Percentiles rank a stretch among this genome's conserved stretches.
These are phyloP conservation scores for Dactylella cylindrospora DNA, from an alignment of 2,329 filamentous ascomycete genomes.

Conservation along the genomic window DNA sequence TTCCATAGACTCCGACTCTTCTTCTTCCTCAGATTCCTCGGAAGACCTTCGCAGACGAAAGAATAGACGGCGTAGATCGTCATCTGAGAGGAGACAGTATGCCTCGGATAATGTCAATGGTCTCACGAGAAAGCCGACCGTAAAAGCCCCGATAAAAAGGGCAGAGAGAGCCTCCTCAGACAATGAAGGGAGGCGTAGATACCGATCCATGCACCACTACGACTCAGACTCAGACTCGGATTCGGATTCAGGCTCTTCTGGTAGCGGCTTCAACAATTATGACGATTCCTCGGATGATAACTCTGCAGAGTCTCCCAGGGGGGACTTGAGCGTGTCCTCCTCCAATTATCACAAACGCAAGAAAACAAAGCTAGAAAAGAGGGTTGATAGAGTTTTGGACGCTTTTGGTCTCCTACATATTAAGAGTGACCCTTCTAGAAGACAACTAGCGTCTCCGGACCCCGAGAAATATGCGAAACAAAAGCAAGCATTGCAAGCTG, in stretches of 20 bases:
- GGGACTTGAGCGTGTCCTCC: constrained; percentile 24
- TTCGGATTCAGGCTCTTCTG: background rate
- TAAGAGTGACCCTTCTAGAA: constrained; percentile 28
- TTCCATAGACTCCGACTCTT: background rate
- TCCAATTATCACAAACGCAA: constrained; percentile 18
- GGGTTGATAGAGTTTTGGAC: constrained; percentile 29
- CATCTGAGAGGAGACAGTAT: constrained; percentile 26
- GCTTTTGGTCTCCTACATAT: constrained; percentile 36
- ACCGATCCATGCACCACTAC: background rate
- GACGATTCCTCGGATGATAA: constrained; percentile 15
- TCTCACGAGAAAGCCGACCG: constrained; percentile 6
- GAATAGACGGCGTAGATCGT: constrained; percentile 4
- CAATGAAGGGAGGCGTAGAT: constrained; percentile 11
- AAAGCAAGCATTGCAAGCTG: constrained; percentile 40
- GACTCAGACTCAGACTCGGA: constrained; percentile 4
- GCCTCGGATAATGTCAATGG: constrained; percentile 18
- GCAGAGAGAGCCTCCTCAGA: constrained; percentile 8
- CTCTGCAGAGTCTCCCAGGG: constrained; percentile 6
- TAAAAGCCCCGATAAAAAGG: background rate
- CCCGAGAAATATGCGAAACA: constrained; percentile 36
- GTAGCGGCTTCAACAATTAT: background rate
- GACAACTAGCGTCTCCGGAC: constrained; percentile 39
- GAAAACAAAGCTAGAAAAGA: constrained; percentile 28
- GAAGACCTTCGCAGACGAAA: background rate
- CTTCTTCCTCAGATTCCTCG: constrained; percentile 6